Evolutionary conservation across 306 rosid species (phyloP), one percentile per base, ranked within the genome.

Genomic region (Acacia acuminata): DNA sequence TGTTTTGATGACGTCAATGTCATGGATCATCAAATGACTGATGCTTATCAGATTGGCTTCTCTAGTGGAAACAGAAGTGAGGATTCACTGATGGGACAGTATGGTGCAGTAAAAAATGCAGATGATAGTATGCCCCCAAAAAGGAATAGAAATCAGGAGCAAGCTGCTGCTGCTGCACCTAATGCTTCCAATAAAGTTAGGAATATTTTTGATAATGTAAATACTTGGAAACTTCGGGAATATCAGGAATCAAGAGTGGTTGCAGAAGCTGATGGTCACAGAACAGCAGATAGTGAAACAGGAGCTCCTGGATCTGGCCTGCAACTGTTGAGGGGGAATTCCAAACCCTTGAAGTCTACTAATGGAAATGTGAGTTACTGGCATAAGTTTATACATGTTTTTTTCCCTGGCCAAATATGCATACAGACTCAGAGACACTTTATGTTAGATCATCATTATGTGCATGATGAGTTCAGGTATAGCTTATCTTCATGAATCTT

Each of bases 181-280:
- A 87, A 85, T 74, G 36, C 92, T 80, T 86, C 94, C 19, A 91
- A 85, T 61, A 92, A 91, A 85, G 80, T 87, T 77, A 88, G 91
- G 67, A 93, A 90, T 78, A 79, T 85, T 77, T 91, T 97, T 68
- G 89, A 83, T 79, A 90, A 88, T 88, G 90, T 86, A 77, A 92
- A 90, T 87, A 80, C 91, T 43, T 91, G 97, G 96, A 94, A 96
- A 79, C 91, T 92, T 17, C 86, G 84, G 64, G 87, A 85, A 36
- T 90, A 86, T 82, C 88, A 89, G 89, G 97, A 85, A 71, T 79
- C 88, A 34, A 84, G 90, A 84, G 94, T 86, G 84, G 78, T 87
- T 82, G 79, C 81, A 30, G 87, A 86, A 71, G 71, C 79, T 56
- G 89, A 82, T 81, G 86, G 89, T 80, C 86, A 84, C 82, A 83